Evolutionary conservation across 306 rosid genomes (phyloP).

Genomic region (Sicyos baderoa): DNA sequence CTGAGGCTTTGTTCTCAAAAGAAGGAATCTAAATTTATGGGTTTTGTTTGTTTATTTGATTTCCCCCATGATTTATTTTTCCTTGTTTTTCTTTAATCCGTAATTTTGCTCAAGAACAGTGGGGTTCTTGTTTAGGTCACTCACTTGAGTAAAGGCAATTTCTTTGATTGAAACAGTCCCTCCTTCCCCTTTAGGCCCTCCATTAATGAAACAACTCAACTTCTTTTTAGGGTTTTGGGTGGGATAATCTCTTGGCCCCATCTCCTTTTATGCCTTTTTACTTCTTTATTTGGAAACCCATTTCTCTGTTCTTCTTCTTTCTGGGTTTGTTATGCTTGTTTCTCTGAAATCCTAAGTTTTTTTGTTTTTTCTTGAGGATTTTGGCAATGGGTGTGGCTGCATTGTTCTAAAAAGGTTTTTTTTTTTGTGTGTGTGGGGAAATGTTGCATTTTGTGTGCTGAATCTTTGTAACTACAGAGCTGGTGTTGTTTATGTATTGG

Average conservation of each 20-base stretch:
- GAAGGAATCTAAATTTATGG: conserved; percentile 19
- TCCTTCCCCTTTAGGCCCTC: conserved; percentile 11
- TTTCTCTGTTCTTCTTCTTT: conserved; percentile 29
- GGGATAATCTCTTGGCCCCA: conserved; percentile 45
- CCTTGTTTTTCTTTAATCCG: neutral
- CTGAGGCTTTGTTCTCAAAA: neutral
- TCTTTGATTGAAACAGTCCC: no score
- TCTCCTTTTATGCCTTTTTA: conserved; percentile 43
- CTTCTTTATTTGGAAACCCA: conserved; percentile 40
- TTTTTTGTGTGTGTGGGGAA: no score
- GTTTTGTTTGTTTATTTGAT: neutral
- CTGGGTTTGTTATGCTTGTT: conserved; percentile 31
- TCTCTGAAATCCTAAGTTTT: neutral
- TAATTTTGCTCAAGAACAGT: neutral
- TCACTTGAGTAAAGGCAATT: neutral
- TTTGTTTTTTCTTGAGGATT: neutral
- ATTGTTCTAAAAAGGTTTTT: no score
- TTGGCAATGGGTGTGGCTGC: conserved; percentile 12
- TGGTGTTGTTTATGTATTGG: no score
- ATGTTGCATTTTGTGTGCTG: conserved; percentile 25
- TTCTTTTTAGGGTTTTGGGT: conserved; percentile 23
- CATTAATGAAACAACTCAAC: conserved; percentile 29
- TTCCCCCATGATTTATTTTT: conserved; percentile 6
- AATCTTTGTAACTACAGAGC: conserved; percentile 31
- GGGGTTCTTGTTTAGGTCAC: conserved; percentile 10